Evolutionary conservation across 805 yeast species (phyloP).

Genomic region (Saturnispora silvae): DNA sequence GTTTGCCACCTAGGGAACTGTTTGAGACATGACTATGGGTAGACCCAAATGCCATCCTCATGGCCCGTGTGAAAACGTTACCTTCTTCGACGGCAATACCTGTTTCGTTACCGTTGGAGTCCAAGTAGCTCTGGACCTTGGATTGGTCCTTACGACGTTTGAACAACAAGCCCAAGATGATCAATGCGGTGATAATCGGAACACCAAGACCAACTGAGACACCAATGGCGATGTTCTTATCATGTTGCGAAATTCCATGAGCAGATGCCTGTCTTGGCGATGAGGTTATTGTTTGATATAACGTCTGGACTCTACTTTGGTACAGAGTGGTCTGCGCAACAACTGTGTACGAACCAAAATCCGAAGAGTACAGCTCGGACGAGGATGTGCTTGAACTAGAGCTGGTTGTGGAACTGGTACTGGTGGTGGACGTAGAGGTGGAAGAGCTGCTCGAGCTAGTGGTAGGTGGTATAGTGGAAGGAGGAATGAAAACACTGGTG

Average conservation of each 20-base stretch:
- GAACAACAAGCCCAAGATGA: slow-evolving; percentile 10
- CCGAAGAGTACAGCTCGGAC: slow-evolving; percentile 10
- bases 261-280: slow-evolving; percentile 19
- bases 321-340: slow-evolving; percentile 18
- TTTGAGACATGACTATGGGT: slow-evolving; percentile 21
- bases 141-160: slow-evolving; percentile 15
- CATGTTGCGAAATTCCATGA: slow-evolving; percentile 40
- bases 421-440: background rate
- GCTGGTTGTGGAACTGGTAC: slow-evolving; percentile 2
- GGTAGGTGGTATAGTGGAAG: slow-evolving; percentile 7
- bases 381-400: slow-evolving; percentile 5
- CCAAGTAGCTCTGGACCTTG: slow-evolving; percentile 22
- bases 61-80: slow-evolving; percentile 13
- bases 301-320: slow-evolving; percentile 12
- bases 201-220: slow-evolving; percentile 65
- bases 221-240: slow-evolving; percentile 47
- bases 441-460: slow-evolving; percentile 6
- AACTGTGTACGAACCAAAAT: slow-evolving; percentile 12
- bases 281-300: slow-evolving; percentile 13
- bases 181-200: slow-evolving; percentile 35
- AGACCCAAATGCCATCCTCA: slow-evolving; percentile 12
- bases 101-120: slow-evolving; percentile 25
- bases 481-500: background rate
- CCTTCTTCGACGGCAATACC: slow-evolving; percentile 23
- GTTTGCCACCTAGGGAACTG: slow-evolving; percentile 5